Conservation (phyloP, 179 eudicot species). For the Vitellaria paradoxa region DNA sequence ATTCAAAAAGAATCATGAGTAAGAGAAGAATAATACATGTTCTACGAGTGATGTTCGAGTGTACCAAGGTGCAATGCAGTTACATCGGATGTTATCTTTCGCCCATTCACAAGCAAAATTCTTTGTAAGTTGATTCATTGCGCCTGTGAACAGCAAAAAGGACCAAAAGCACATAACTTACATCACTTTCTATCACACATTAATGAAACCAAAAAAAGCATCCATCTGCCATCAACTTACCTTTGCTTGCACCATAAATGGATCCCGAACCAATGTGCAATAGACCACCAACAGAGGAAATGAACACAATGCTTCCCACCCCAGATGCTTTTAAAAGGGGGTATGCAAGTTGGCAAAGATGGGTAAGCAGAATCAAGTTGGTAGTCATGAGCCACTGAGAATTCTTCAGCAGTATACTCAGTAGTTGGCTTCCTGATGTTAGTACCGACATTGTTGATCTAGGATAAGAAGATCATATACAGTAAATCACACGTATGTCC, state of each 20-base stretch:
- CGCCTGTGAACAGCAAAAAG: conserved; percentile 42
- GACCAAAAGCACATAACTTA: not conserved
- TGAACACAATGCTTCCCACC: conserved; percentile 62
- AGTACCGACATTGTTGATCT: conserved; percentile 84
- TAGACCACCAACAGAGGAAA: conserved; percentile 83
- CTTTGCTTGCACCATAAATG: conserved; percentile 67
- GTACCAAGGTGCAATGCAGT: conserved; percentile 73
- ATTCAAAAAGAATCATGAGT: not conserved
- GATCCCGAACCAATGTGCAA: conserved; percentile 45
- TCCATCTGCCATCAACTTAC: conserved; percentile 44
- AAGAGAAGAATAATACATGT: conserved; percentile 39
- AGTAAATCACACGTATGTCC: not conserved
- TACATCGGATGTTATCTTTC: conserved; percentile 72
- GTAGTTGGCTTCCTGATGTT: conserved; percentile 59
- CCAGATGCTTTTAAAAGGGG: conserved; percentile 76
- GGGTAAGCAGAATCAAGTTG: conserved; percentile 78
- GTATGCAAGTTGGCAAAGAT: conserved; percentile 71
- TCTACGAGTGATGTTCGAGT: conserved; percentile 66
- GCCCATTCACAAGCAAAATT: conserved; percentile 96
- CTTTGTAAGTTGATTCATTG: conserved; percentile 76
- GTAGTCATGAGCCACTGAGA: conserved; percentile 50
- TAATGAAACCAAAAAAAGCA: not conserved
- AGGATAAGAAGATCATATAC: not conserved
- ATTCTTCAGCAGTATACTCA: conserved; percentile 58
- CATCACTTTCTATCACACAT: not conserved